A percentile compares a stretch with the other conserved stretches of the same genome.
phyloP scores from a whole-genome alignment of 495 filamentous ascomycete species.

The Xylaria cubensis region DNA sequence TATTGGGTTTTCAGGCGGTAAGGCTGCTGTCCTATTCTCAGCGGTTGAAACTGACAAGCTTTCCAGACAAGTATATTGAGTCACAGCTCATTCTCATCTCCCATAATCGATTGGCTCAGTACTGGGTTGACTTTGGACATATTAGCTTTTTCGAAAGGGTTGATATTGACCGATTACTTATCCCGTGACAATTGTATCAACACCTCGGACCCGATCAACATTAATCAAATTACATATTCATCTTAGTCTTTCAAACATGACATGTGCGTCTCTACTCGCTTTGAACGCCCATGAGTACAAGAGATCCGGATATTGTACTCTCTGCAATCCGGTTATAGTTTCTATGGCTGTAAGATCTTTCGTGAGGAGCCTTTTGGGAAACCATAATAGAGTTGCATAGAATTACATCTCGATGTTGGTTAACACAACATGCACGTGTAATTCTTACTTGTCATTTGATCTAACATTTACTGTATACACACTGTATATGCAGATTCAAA shows the following conservation, averaged over 20 bases:
- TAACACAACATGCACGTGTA: background rate
- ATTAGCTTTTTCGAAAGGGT: constrained; percentile 83
- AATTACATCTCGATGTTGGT: background rate
- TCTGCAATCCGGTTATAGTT: background rate
- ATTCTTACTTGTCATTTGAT: background rate
- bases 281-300: background rate
- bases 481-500: background rate
- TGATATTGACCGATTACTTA: constrained; percentile 68
- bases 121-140: constrained; percentile 80
- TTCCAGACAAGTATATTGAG: constrained; percentile 71
- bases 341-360: background rate
- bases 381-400: background rate
- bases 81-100: constrained; percentile 81
- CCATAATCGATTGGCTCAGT: constrained; percentile 77
- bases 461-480: background rate
- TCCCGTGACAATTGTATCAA: constrained; percentile 29
- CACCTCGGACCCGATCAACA: no score
- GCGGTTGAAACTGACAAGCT: background rate
- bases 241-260: background rate
- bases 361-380: background rate
- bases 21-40: constrained; percentile 34
- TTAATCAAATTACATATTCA: background rate
- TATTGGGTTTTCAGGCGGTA: constrained; percentile 71
- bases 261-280: background rate
- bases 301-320: background rate